A percentile compares a stretch with the other conserved stretches of the same genome.
phyloP scores from a whole-genome alignment of 306 rosid genomes.

The Trifolium subterraneum region DNA sequence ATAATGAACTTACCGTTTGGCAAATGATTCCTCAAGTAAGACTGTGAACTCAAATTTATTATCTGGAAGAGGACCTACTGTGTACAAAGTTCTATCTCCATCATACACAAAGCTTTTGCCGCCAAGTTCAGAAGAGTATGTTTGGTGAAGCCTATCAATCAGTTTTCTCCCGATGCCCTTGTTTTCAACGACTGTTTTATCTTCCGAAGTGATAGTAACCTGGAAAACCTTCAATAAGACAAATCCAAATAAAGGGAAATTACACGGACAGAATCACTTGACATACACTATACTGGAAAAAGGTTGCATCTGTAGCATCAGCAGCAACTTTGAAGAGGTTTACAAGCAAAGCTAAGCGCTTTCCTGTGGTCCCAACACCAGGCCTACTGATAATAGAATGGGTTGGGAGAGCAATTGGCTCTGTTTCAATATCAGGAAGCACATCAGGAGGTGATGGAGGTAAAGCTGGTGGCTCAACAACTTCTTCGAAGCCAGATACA shows the following conservation, averaged over 20 bases:
- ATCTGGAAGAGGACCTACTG: constrained; percentile 74
- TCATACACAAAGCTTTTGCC: constrained; percentile 75
- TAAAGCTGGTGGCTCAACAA: constrained; percentile 44
- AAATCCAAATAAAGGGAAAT: constrained; percentile 19
- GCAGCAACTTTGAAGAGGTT: constrained; percentile 75
- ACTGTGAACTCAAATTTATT: constrained; percentile 64
- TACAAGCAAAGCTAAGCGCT: constrained; percentile 53
- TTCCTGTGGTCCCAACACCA: constrained; percentile 68
- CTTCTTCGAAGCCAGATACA: constrained; percentile 40
- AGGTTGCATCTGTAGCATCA: constrained; percentile 62
- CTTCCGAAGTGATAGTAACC: constrained; percentile 74
- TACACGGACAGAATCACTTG: constrained; percentile 19
- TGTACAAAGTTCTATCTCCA: constrained; percentile 75
- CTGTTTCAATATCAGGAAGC: constrained; percentile 43
- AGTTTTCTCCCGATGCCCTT: constrained; percentile 76
- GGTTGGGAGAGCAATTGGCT: constrained; percentile 41
- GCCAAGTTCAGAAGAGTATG: constrained; percentile 67
- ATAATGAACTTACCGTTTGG: constrained; percentile 56
- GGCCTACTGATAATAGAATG: constrained; percentile 62
- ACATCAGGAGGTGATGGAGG: constrained; percentile 44
- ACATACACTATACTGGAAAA: constrained; percentile 88
- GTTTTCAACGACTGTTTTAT: constrained; percentile 61
- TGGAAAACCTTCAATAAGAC: constrained; percentile 45
- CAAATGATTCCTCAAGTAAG: constrained; percentile 72
- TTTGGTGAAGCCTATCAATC: constrained; percentile 70